phyloP scores from a whole-genome alignment of 1,284 basidiomycete species.

The Trichosporon sp. region DNA sequence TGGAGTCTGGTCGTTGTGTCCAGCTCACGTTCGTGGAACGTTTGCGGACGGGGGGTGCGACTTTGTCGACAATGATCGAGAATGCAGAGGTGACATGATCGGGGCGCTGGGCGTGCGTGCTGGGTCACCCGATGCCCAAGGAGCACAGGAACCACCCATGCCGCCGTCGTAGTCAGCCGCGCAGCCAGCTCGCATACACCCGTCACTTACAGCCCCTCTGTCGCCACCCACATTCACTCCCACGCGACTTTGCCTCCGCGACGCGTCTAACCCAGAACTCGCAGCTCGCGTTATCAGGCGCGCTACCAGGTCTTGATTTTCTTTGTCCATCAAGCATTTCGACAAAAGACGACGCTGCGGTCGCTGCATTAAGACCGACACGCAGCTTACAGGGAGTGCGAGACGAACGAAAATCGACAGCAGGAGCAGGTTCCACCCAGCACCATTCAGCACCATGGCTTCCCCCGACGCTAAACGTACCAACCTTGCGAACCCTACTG shows the following conservation, averaged over 20 bases:
- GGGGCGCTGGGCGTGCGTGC: no score
- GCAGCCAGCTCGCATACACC: no score
- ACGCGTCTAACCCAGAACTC: not conserved
- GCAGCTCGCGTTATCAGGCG: not conserved
- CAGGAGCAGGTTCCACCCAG: not conserved
- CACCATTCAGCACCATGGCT: conserved; percentile 21
- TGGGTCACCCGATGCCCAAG: no score
- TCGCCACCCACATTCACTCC: not conserved
- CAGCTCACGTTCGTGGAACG: no score
- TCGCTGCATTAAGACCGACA: not conserved
- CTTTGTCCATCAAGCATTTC: not conserved
- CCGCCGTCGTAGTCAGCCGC: no score
- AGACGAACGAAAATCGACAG: not conserved
- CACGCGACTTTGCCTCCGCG: conserved; percentile 9
- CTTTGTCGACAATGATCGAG: no score
- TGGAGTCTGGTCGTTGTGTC: no score
- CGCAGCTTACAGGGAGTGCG: no score
- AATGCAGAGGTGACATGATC: not conserved
- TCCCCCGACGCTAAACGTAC: conserved; percentile 36
- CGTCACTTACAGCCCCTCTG: no score
- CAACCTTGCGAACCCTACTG: conserved; percentile 31
- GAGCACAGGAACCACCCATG: no score
- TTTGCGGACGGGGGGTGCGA: no score
- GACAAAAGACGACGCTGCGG: no score
- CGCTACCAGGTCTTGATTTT: not conserved